Evolutionary conservation across 1,139 yeast genomes (phyloP).

Genomic region (Meyerozyma athensensis): DNA sequence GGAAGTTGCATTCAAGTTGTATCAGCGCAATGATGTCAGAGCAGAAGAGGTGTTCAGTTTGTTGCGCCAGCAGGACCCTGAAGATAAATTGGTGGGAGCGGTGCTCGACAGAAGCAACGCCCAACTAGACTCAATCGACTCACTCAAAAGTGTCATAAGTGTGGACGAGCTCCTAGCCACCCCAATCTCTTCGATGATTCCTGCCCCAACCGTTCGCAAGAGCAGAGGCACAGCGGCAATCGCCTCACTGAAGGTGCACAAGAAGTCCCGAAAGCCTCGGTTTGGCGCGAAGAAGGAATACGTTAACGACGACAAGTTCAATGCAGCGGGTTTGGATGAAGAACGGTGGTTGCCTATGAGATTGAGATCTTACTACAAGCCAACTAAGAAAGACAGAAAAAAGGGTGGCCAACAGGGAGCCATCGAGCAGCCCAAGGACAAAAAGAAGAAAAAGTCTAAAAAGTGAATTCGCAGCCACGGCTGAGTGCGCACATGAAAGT

Average conservation of each 20-base stretch:
- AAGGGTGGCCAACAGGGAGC: conserved; percentile 68
- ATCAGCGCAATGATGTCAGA: neutral
- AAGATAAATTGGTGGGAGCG: neutral
- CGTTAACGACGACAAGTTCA: conserved; percentile 27
- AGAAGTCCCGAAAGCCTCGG: conserved; percentile 25
- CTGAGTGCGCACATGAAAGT: neutral
- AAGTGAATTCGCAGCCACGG: conserved; percentile 2
- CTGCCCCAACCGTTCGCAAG: conserved; percentile 7
- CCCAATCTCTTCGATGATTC: conserved; percentile 12
- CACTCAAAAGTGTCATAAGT: conserved; percentile 6
- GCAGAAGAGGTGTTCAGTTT: neutral
- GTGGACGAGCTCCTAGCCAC: conserved; percentile 28
- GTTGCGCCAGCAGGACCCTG: neutral
- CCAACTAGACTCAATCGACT: neutral
- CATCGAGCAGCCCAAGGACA: conserved; percentile 29
- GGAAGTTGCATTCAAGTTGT: neutral
- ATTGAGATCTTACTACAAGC: conserved; percentile 79
- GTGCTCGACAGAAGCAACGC: neutral
- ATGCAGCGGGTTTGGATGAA: conserved; percentile 23
- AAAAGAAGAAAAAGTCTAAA: neutral
- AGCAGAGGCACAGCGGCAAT: conserved; percentile 4
- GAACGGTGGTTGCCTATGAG: conserved; percentile 92
- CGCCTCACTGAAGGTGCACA: conserved; percentile 17
- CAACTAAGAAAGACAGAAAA: conserved; percentile 59
- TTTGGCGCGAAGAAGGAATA: conserved; percentile 35